Conservation (phyloP, 345 rosid species). For the Anastatica hierochuntica region DNA sequence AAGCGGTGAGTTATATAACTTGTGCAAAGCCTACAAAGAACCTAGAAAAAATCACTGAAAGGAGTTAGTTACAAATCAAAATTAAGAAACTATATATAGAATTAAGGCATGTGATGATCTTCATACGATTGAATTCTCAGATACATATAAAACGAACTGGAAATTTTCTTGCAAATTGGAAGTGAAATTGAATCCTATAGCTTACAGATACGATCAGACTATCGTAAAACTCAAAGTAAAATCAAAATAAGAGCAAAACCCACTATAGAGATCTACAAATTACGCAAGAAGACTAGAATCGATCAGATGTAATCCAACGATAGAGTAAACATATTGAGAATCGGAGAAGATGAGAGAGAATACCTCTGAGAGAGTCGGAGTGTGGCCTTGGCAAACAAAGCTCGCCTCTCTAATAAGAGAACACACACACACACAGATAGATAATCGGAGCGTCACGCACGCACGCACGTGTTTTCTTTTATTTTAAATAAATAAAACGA, state of each 20-base stretch:
- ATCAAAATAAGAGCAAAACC: constrained; percentile 6
- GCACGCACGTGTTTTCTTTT: too few relatives aligned
- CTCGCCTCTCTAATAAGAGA: too few relatives aligned
- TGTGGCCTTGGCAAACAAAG: constrained; percentile 13
- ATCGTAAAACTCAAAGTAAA: neutral
- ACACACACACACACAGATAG: too few relatives aligned
- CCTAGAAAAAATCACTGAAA: too few relatives aligned
- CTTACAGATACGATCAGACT: constrained; percentile 11
- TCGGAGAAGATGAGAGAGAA: constrained; percentile 16
- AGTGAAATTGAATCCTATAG: neutral
- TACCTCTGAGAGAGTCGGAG: constrained; percentile 15
- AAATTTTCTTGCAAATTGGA: neutral
- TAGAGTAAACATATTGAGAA: too few relatives aligned
- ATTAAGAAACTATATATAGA: neutral
- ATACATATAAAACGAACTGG: too few relatives aligned
- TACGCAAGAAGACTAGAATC: neutral
- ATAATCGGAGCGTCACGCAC: too few relatives aligned
- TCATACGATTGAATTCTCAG: too few relatives aligned
- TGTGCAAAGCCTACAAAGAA: too few relatives aligned
- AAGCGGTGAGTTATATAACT: too few relatives aligned
- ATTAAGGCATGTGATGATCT: too few relatives aligned
- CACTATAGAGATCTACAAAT: constrained; percentile 9
- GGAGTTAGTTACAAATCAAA: constrained; percentile 1
- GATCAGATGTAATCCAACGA: neutral
- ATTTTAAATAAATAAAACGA: too few relatives aligned